Conservation (phyloP, 2,329 filamentous ascomycete species). For the Cryphonectria parasitica region DNA sequence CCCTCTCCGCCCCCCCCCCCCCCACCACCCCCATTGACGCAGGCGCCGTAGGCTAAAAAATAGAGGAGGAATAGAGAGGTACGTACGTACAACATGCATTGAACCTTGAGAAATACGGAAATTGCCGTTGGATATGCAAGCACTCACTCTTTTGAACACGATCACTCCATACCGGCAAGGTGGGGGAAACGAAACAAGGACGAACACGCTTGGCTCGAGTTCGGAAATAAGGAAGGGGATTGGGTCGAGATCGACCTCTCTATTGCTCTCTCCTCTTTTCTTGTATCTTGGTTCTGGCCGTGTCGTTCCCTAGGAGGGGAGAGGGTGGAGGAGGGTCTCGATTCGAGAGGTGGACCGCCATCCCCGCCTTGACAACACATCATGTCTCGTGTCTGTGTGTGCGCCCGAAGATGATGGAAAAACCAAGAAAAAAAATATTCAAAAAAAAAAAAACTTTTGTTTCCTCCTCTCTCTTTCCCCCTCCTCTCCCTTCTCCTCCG, state of each 20-base stretch:
- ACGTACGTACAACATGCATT: background rate
- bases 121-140: slow-evolving; percentile 6
- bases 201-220: background rate
- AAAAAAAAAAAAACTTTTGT: too few species aligned
- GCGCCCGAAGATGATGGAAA: background rate
- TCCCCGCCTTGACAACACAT: background rate
- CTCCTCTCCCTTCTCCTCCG: too few species aligned
- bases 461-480: background rate
- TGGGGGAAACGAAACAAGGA: background rate
- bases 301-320: background rate
- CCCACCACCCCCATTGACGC: background rate
- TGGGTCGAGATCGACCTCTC: background rate
- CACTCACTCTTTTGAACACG: background rate
- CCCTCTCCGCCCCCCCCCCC: too few species aligned
- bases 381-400: background rate
- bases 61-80: background rate
- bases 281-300: background rate
- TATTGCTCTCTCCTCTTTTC: background rate
- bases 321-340: too few species aligned
- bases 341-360: slow-evolving; percentile 1
- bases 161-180: slow-evolving; percentile 6
- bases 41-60: background rate
- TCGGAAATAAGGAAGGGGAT: background rate
- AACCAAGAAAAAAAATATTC: too few species aligned
- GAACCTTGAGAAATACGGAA: slow-evolving; percentile 1